Evolutionary conservation across 257 asterid genomes (phyloP).

Genomic region (Solanum chilense): DNA sequence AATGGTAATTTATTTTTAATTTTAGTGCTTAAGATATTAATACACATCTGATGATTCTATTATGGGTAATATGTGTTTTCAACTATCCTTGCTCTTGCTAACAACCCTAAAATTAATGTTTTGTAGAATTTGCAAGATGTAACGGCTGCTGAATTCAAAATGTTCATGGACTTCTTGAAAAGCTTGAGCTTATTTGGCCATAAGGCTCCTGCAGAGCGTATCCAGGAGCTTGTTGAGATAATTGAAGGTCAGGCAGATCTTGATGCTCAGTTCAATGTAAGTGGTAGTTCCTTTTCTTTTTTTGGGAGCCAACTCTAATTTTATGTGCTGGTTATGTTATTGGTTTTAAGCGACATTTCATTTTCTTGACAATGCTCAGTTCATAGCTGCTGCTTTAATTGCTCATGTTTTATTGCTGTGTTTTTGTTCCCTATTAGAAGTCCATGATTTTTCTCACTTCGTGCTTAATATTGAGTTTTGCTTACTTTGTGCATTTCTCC

Average conservation of each 20-base stretch:
- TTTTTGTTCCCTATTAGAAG: neutral
- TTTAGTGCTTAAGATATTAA: neutral
- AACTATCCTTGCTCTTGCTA: neutral
- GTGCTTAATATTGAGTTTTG: neutral
- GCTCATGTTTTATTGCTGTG: neutral
- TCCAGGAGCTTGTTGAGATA: slow-evolving; percentile 95
- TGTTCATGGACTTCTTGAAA: slow-evolving; percentile 83
- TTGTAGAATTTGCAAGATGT: slow-evolving; percentile 92
- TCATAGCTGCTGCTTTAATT: neutral
- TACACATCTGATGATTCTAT: neutral
- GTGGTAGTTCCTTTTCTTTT: slow-evolving; percentile 11
- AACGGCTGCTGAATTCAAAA: slow-evolving; percentile 74
- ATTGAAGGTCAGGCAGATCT: slow-evolving; percentile 98
- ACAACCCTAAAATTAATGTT: neutral
- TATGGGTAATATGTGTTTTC: neutral
- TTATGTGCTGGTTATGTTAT: neutral
- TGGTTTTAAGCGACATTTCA: neutral
- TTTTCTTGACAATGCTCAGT: neutral
- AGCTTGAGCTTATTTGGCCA: slow-evolving; percentile 87
- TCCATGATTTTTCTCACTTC: neutral
- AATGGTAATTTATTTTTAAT: neutral
- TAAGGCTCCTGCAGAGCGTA: slow-evolving; percentile 67
- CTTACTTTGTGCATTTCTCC: neutral
- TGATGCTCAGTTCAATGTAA: slow-evolving; percentile 85
- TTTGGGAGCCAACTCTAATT: neutral